These are phyloP conservation scores for Diaporthe vaccinii DNA, from an alignment of 2,329 filamentous ascomycete genomes.

Conservation along the genomic window DNA sequence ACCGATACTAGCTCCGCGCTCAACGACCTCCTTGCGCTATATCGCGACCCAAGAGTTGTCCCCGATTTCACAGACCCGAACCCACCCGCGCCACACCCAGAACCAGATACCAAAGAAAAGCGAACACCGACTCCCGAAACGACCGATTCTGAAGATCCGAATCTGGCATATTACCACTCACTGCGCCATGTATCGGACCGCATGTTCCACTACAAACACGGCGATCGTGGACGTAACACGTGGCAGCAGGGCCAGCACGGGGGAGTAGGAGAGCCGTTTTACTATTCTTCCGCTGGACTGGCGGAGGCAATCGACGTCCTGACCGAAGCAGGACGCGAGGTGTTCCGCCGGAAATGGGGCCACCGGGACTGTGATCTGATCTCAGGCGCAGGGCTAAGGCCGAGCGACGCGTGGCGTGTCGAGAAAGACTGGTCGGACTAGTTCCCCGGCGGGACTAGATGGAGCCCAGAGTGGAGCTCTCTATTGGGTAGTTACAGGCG, in stretches of 20 bases:
- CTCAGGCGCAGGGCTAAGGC: conserved; percentile 46
- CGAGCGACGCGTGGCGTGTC: conserved; percentile 53
- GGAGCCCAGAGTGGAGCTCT: background rate
- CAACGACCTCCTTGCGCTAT: conserved; percentile 61
- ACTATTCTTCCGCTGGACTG: conserved; percentile 62
- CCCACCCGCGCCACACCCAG: conserved; percentile 45
- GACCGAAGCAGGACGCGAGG: conserved; percentile 59
- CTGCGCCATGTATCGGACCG: conserved; percentile 48
- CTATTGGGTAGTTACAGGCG: background rate
- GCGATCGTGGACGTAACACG: conserved; percentile 59
- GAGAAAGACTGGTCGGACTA: conserved; percentile 52
- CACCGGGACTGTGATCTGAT: conserved; percentile 54
- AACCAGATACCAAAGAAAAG: conserved; percentile 41
- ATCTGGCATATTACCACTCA: conserved; percentile 48
- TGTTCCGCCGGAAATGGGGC: conserved; percentile 58
- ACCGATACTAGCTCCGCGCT: conserved; percentile 61
- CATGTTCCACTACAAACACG: conserved; percentile 60
- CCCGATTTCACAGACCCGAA: conserved; percentile 55
- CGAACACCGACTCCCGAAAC: conserved; percentile 33
- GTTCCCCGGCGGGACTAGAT: background rate
- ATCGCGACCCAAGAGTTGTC: conserved; percentile 55
- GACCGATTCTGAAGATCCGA: conserved; percentile 40
- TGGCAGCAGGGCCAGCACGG: conserved; percentile 67
- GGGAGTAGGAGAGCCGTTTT: conserved; percentile 66
- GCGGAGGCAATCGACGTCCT: conserved; percentile 58